phyloP scores from a whole-genome alignment of 257 asterid genomes.

The Rubia yunnanensis region DNA sequence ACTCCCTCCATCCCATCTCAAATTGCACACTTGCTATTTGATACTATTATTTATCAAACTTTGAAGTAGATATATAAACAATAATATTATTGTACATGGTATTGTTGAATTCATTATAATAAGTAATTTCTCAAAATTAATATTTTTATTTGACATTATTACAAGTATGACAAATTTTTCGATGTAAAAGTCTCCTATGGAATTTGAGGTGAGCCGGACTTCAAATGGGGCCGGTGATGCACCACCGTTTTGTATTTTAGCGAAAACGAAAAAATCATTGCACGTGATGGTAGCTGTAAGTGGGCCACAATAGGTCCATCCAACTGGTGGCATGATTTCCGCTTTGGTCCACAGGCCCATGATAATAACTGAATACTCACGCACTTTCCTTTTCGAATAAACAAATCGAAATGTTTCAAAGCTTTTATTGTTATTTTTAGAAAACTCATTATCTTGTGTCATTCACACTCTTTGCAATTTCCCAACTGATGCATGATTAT shows the following conservation, averaged over 20 bases:
- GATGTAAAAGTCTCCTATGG: too few species aligned
- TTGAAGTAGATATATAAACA: too few species aligned
- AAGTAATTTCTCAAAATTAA: too few species aligned
- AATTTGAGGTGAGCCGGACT: too few species aligned
- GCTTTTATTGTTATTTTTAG: constrained; percentile 1
- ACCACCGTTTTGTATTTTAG: background rate
- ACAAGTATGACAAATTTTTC: too few species aligned
- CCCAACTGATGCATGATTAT: too few species aligned
- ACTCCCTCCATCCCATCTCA: too few species aligned
- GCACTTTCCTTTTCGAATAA: constrained; percentile 7
- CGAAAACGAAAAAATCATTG: background rate
- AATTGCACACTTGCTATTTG: too few species aligned
- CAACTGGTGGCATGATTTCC: background rate
- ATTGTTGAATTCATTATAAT: too few species aligned
- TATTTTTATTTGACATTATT: too few species aligned
- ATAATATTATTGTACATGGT: too few species aligned
- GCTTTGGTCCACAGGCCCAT: constrained; percentile 6
- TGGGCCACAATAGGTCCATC: background rate
- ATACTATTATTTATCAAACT: too few species aligned
- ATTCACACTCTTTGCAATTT: background rate
- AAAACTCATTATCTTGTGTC: background rate
- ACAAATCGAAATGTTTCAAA: background rate
- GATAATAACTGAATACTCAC: background rate
- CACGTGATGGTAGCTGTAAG: background rate
- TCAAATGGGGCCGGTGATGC: background rate